Conservation (phyloP, 805 yeast genomes). For the Yamadazyma olivae region DNA sequence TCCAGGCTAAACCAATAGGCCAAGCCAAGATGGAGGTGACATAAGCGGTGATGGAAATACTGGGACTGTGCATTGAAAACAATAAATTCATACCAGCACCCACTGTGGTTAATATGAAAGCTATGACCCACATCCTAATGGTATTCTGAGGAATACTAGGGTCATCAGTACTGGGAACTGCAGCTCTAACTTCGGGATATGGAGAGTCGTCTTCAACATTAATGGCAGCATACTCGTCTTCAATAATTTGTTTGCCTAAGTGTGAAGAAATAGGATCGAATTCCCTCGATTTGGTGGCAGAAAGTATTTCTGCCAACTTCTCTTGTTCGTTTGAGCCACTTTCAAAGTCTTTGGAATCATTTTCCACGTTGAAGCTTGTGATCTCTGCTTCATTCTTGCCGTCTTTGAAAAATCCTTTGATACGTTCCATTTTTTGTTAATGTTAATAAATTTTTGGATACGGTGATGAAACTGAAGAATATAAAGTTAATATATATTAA, state of each 20-base stretch:
- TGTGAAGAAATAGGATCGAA: slow-evolving; percentile 31
- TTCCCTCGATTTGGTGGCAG: slow-evolving; percentile 25
- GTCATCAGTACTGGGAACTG: slow-evolving; percentile 54
- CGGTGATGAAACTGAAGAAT: too few relatives aligned
- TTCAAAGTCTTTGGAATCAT: too few relatives aligned
- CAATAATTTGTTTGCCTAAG: slow-evolving; percentile 18
- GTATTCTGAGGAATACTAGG: slow-evolving; percentile 48
- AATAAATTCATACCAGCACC: slow-evolving; percentile 61
- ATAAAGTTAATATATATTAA: too few relatives aligned
- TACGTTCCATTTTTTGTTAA: slow-evolving; percentile 10
- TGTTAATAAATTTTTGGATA: too few relatives aligned
- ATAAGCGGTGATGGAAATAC: slow-evolving; percentile 46
- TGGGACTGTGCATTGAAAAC: slow-evolving; percentile 56
- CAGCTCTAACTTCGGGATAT: slow-evolving; percentile 66
- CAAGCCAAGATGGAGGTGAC: slow-evolving; percentile 60
- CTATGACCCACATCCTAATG: slow-evolving; percentile 53
- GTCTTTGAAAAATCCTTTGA: slow-evolving; percentile 5
- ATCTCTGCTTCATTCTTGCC: slow-evolving; percentile 5
- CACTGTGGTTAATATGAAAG: slow-evolving; percentile 47
- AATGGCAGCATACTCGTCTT: slow-evolving; percentile 40
- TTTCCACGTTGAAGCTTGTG: not conserved
- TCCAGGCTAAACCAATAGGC: slow-evolving; percentile 58
- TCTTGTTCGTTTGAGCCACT: slow-evolving; percentile 3
- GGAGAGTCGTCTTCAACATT: slow-evolving; percentile 44
- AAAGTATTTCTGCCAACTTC: slow-evolving; percentile 5